These are phyloP conservation scores for Nicotiana paniculata DNA, from an alignment of 257 asterid genomes.

Conservation along the genomic window DNA sequence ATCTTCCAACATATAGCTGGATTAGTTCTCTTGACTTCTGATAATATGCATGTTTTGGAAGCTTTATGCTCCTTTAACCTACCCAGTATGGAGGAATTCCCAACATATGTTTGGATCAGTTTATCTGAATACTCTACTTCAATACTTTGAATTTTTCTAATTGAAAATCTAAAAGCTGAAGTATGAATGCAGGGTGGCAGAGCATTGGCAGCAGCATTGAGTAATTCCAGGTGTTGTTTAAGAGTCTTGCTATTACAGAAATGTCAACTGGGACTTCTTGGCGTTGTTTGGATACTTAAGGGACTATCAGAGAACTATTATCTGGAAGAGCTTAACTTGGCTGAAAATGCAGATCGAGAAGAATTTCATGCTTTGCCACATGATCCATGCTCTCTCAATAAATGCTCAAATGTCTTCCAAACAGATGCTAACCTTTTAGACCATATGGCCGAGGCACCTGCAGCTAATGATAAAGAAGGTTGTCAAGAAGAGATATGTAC, in stretches of 20 bases:
- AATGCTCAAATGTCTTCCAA: constrained; percentile 16
- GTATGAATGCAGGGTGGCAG: constrained; percentile 53
- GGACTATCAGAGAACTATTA: constrained; percentile 47
- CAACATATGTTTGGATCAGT: not conserved
- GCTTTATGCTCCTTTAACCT: not conserved
- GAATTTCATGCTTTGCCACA: constrained; percentile 28
- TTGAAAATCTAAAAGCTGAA: constrained; percentile 22
- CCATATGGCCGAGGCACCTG: constrained; percentile 3
- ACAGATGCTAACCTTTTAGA: not conserved
- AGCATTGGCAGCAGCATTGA: constrained; percentile 57
- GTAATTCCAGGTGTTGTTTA: constrained; percentile 49
- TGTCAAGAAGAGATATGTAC: constrained; percentile 17
- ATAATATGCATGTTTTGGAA: not conserved
- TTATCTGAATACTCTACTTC: not conserved
- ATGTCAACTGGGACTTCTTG: constrained; percentile 63
- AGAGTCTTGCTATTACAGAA: constrained; percentile 52
- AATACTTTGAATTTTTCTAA: not conserved
- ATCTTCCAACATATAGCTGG: not conserved
- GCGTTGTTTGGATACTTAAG: constrained; percentile 43
- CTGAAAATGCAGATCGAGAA: constrained; percentile 44
- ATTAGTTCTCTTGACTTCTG: not conserved
- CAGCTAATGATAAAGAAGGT: constrained; percentile 13
- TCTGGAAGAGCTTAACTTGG: constrained; percentile 80
- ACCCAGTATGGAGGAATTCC: not conserved
- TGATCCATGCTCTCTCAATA: constrained; percentile 8